Base-by-base conservation (phyloP, 2,329 filamentous ascomycete species). In the Penicillium sp. region DNA sequence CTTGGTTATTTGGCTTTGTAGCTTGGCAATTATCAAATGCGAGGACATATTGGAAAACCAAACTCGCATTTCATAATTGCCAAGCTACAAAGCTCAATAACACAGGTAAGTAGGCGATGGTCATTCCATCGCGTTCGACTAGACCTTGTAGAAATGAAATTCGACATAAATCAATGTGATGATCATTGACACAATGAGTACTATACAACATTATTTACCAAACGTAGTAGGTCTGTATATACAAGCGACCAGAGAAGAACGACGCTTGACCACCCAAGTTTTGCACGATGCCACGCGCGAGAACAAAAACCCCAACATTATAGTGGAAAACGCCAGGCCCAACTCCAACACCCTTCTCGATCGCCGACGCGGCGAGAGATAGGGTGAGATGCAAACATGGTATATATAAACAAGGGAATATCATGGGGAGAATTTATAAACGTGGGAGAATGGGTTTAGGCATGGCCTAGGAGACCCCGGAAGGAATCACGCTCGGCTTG, bases 401-500 rank as follows among this genome's bases (percentile, higher is more conserved):
- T 50, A 51, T 50, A 50, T 27, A 47, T 30, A 26, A 22, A 45
- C 35, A 39, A 12, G 10, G 13, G 17, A 28, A 39, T 5, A 36
- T 30, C 18, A 32, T 14, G 30, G 13, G 15, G 26, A 37, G 28
- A 23, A 33, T 11, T 13, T 23, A 20, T 29, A 12, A 35, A 15
- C 4, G 25, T 27, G 9, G 9, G 9, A 36, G 29, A n/a, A 26
- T 23, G 12, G 14, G 29, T 30, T 35, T 37, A 45, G 25, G 37
- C 25, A 35, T 51, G 54, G 33, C 47, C 53, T 48, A 71, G 68
- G 30, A 75, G 50, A 31, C 66, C 69, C 57, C 74, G 74, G 48
- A 82, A 70, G 56, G 73, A 76, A 49, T 76, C 70, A 40, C 75
- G 69, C 68, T 86, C 81, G 39, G 74, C 70, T 48, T 79, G 71